Evolutionary conservation across 768 basidiomycete species (phyloP).

Genomic region (Pleurotus pulmonarius): DNA sequence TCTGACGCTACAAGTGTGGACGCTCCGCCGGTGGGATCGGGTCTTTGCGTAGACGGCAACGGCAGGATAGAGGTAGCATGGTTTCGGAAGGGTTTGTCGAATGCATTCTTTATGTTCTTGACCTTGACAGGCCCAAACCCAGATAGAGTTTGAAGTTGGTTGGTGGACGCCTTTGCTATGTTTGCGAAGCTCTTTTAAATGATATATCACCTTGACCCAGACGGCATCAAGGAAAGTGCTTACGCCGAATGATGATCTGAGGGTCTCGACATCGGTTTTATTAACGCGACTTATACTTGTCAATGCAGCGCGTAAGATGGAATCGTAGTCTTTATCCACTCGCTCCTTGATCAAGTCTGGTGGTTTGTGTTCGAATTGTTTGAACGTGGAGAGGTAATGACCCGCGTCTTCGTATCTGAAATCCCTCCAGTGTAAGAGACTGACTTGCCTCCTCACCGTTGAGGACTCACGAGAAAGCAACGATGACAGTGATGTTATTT

Average conservation of each 20-base stretch:
- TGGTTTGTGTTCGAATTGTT: slow-evolving; percentile 90
- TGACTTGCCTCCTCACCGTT: background rate
- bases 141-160: slow-evolving; percentile 78
- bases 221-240: slow-evolving; percentile 20
- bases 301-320: slow-evolving; percentile 75
- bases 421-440: slow-evolving; percentile 5
- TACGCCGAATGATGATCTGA: slow-evolving; percentile 90
- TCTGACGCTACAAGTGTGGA: background rate
- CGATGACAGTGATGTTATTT: slow-evolving; percentile 89
- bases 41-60: slow-evolving; percentile 23
- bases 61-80: slow-evolving; percentile 48
- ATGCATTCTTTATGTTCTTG: slow-evolving; percentile 84
- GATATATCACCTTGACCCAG: background rate
- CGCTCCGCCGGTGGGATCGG: slow-evolving; percentile 7
- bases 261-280: slow-evolving; percentile 94
- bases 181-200: slow-evolving; percentile 73
- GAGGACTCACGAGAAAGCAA: slow-evolving; percentile 78
- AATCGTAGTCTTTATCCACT: slow-evolving; percentile 82
- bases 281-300: slow-evolving; percentile 93
- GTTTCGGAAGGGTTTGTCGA: slow-evolving; percentile 84
- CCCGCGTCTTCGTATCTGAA: slow-evolving; percentile 86
- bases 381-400: slow-evolving; percentile 86
- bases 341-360: slow-evolving; percentile 95
- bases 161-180: slow-evolving; percentile 68
- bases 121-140: slow-evolving; percentile 96